These are phyloP conservation scores for Apiotrichum brassicae DNA, from an alignment of 1,284 basidiomycete genomes.

Conservation along the genomic window DNA sequence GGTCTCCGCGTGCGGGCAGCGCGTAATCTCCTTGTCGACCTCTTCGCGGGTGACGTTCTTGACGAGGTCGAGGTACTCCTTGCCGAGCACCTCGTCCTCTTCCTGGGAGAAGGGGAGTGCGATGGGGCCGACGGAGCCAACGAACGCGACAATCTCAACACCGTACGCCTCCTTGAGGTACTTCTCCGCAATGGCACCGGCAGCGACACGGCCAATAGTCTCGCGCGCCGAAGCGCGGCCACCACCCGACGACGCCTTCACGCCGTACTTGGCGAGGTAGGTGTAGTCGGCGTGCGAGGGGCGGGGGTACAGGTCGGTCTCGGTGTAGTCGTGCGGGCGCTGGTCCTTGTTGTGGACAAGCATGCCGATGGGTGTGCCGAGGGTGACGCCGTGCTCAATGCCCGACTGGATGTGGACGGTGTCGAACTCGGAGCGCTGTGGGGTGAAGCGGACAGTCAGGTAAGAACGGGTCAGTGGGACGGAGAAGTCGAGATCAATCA, in stretches of 20 bases:
- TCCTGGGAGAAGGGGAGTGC: slow-evolving; percentile 62
- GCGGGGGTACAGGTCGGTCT: slow-evolving; percentile 94
- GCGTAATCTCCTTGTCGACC: slow-evolving; percentile 80
- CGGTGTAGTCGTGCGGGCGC: slow-evolving; percentile 95
- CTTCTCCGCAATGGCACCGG: slow-evolving; percentile 95
- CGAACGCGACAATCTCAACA: slow-evolving; percentile 94
- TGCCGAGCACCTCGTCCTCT: slow-evolving; percentile 69
- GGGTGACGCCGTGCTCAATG: slow-evolving; percentile 84
- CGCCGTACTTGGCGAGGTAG: slow-evolving; percentile 93
- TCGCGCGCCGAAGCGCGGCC: slow-evolving; percentile 91
- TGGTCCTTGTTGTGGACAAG: slow-evolving; percentile 98
- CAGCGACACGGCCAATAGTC: slow-evolving; percentile 95
- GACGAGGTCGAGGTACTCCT: slow-evolving; percentile 77
- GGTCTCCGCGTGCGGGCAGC: slow-evolving; percentile 86
- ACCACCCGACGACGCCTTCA: slow-evolving; percentile 95
- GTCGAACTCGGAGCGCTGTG: slow-evolving; percentile 94
- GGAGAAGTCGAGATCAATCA: too few relatives aligned
- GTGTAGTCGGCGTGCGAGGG: slow-evolving; percentile 98
- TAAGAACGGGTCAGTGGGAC: too few relatives aligned
- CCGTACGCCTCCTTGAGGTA: slow-evolving; percentile 84
- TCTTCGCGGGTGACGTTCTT: slow-evolving; percentile 73
- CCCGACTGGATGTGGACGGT: slow-evolving; percentile 91
- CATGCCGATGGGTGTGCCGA: slow-evolving; percentile 94
- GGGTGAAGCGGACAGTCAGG: not conserved
- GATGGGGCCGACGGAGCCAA: slow-evolving; percentile 90